A percentile compares a stretch with the other conserved stretches of the same genome.
Conservation (phyloP, 2,329 filamentous ascomycete species). For the Talaromyces sp. region DNA sequence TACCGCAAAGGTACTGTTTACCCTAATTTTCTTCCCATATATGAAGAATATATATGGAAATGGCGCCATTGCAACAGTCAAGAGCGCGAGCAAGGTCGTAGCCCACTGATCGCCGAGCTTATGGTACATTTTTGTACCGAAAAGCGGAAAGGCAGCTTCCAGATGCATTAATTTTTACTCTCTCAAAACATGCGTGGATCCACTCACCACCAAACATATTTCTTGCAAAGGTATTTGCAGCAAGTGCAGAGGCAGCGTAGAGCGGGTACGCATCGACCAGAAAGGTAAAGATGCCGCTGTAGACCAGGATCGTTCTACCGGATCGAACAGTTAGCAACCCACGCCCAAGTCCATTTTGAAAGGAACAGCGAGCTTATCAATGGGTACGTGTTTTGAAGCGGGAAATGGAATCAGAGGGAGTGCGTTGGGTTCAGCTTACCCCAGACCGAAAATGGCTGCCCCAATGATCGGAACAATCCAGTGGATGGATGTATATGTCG, state of each 20-base stretch:
- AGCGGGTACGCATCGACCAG: conserved; percentile 58
- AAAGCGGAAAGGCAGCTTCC: too few relatives aligned
- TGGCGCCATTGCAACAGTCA: too few relatives aligned
- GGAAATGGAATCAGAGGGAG: neutral
- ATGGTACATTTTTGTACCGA: too few relatives aligned
- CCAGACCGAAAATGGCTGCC: conserved; percentile 63
- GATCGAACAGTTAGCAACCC: neutral
- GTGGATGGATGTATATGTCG: conserved; percentile 65
- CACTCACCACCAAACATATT: conserved; percentile 58
- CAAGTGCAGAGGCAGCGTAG: conserved; percentile 59
- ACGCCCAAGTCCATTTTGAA: too few relatives aligned
- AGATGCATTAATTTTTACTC: too few relatives aligned
- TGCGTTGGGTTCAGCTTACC: conserved; percentile 58
- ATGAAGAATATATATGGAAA: too few relatives aligned
- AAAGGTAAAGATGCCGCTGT: conserved; percentile 82
- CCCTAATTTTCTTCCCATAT: too few relatives aligned
- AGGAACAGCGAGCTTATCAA: too few relatives aligned
- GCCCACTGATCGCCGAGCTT: too few relatives aligned
- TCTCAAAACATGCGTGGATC: neutral
- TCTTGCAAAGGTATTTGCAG: conserved; percentile 74
- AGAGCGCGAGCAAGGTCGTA: too few relatives aligned
- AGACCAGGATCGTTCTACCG: conserved; percentile 66
- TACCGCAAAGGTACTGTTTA: too few relatives aligned
- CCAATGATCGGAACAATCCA: conserved; percentile 74
- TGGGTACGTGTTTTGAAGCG: too few relatives aligned